phyloP scores from a whole-genome alignment of 306 rosid genomes.

The Hippophae gyantsensis region DNA sequence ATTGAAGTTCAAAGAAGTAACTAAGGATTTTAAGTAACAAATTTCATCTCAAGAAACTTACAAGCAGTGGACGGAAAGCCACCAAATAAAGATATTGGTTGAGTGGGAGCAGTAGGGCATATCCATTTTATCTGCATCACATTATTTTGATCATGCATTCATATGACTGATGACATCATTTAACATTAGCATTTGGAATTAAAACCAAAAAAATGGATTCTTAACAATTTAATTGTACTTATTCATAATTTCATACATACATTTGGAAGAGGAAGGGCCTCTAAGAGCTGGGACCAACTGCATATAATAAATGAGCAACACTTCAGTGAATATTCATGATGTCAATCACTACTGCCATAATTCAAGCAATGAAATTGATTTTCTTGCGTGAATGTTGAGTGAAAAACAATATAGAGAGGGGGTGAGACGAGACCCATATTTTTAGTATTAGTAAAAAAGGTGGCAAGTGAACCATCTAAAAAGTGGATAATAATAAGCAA shows the following conservation, averaged over 20 bases:
- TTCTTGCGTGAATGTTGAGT: neutral
- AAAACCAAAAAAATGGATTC: slow-evolving; percentile 2
- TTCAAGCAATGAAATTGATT: neutral
- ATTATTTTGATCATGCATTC: slow-evolving; percentile 9
- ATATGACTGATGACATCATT: slow-evolving; percentile 2
- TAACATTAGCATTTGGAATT: slow-evolving; percentile 3
- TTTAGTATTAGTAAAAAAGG: neutral
- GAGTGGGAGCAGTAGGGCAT: slow-evolving; percentile 98
- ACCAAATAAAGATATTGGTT: slow-evolving; percentile 64
- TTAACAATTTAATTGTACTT: slow-evolving; percentile 11
- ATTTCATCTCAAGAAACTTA: slow-evolving; percentile 27
- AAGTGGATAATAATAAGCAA: neutral
- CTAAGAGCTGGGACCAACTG: slow-evolving; percentile 99
- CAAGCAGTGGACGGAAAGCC: slow-evolving; percentile 99
- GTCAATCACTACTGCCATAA: neutral
- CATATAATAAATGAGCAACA: slow-evolving; percentile 25
- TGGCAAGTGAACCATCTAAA: neutral
- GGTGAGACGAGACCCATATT: too few relatives aligned
- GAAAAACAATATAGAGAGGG: too few relatives aligned
- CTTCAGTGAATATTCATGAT: neutral
- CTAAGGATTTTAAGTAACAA: neutral
- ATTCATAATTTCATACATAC: slow-evolving; percentile 32
- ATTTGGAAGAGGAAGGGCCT: slow-evolving; percentile 88
- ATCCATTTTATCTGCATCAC: slow-evolving; percentile 90
- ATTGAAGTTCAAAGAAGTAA: neutral